Evolutionary conservation across 163 green algal genomes (phyloP), one percentile per base, ranked within the genome.

Genomic region (Scenedesmus sp.): DNA sequence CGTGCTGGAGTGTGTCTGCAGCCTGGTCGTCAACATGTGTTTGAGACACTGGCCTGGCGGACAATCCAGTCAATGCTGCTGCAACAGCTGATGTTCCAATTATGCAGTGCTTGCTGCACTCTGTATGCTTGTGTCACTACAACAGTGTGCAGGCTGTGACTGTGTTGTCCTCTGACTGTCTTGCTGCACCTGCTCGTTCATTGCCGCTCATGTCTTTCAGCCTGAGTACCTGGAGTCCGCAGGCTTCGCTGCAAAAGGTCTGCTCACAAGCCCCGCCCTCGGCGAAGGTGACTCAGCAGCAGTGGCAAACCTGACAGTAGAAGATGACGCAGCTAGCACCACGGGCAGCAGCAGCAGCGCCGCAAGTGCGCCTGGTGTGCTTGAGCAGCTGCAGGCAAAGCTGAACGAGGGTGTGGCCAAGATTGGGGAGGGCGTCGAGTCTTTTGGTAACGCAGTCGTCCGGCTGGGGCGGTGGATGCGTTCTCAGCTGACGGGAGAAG

Each of bases 191-290:
- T 72, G 9, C 13, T 83, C n/a, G 7, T 82, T 46, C 12, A 4
- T 83, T 44, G 35, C 59, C 1, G 26, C 18, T 56, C n/a, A 26
- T 49, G 49, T 90, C 35, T 22, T 80, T 20, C 87, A 91, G 87
- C 78, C 87, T 16, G 76, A 70, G 30, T 91, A 91, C 87, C 87
- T 91, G 44, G 87, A 68, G 24, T 40, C 56, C 13, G 40, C 51
- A 16, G 87, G 87, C 78, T 87, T 91, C 72, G 87, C 87, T n/a
- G 56, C 87, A 68, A 83, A 42, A 43, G 87, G 87, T 13, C 87
- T 91, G 56, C 56, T 91, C 9, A 61, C 20, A 7, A 59, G n/a
- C 42, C 26, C 87, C 43, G 76, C 59, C 1, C 18, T 33, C 53
- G 33, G 4, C 49, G 5, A n/a, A n/a, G n/a, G 22, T 40, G 61